Evolutionary conservation across 2,329 filamentous ascomycete species (phyloP), one percentile per base, ranked within the genome.

Genomic region (Cercospora sp.): DNA sequence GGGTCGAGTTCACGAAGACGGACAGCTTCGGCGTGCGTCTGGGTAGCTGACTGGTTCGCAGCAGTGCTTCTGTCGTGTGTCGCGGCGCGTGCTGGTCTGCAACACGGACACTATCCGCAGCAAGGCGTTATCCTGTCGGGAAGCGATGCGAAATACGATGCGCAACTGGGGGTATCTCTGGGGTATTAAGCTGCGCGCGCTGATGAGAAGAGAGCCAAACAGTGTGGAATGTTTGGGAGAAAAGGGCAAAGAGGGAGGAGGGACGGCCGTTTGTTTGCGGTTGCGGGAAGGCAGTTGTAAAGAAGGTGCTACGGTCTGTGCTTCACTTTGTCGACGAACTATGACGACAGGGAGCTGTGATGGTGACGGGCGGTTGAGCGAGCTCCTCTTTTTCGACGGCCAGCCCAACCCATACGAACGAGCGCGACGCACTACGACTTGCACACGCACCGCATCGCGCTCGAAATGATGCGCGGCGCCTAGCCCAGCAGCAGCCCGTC

Each of bases 181-280:
- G 30, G 53, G 62, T 57, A 64, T 64, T 58, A 64, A 55, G 62
- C 62, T 42, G 62, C 48, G 62, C 62, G 62, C 62, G 62, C 62
- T 33, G 18, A 18, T 18, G 58, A 20, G 40, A 48, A 42, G 40
- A 42, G 40, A 61, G 18, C n/a, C 40, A 13, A 61, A 28, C 36
- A 58, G 31, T 8, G 31, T 40, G 51, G 45, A 58, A 64, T 58
- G 48, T 31, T 58, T 57, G 28, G 48, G 45, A 23, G 31, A 26
- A 26, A 13, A 36, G 62, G 28, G 61, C 23, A 20, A 31, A 18
- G 48, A 18, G 42, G 45, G 9, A 16, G 16, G 16, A 45, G 40
- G 23, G 18, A 26, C 18, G 6, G 53, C 53, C 4, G 53, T 31
- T 23, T 58, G 53, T 58, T 58, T 58, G 53, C 53, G 53, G 53